Evolutionary conservation across 768 basidiomycete species (phyloP).

Genomic region (Cystobasidiopsis lactophilus): DNA sequence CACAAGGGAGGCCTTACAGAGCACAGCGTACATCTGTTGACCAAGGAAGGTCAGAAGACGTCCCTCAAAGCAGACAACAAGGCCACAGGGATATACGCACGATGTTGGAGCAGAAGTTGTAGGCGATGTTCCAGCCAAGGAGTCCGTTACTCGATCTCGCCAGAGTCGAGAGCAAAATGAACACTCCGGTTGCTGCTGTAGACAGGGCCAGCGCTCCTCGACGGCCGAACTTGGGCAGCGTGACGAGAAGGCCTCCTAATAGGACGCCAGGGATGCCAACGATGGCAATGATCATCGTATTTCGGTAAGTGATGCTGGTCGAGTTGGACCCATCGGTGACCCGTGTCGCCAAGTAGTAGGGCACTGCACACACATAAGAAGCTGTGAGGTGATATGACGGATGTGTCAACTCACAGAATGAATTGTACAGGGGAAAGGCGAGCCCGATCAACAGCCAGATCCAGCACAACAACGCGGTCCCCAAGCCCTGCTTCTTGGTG

Average conservation of each 20-base stretch:
- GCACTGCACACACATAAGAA: too few relatives aligned
- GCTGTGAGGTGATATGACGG: neutral
- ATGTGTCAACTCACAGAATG: neutral
- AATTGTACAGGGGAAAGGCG: slow-evolving; percentile 15
- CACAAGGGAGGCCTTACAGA: too few relatives aligned
- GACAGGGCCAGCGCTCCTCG: slow-evolving; percentile 5
- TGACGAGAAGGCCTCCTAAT: slow-evolving; percentile 2
- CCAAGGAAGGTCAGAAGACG: neutral
- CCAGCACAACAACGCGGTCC: slow-evolving; percentile 21
- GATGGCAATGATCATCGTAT: neutral
- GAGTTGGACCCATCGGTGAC: neutral
- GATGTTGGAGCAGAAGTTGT: too few relatives aligned
- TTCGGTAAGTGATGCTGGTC: neutral
- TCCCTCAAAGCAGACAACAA: neutral
- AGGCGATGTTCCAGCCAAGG: neutral
- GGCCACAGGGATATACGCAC: too few relatives aligned
- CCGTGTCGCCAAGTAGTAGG: neutral
- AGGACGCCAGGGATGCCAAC: slow-evolving; percentile 5
- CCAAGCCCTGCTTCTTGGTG: slow-evolving; percentile 21
- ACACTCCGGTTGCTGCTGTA: neutral
- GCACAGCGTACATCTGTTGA: neutral
- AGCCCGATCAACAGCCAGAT: slow-evolving; percentile 21
- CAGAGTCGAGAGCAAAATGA: neutral
- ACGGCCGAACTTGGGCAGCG: slow-evolving; percentile 1
- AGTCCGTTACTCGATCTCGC: neutral